phyloP scores from a whole-genome alignment of 306 rosid genomes.

The Glycine soja region DNA sequence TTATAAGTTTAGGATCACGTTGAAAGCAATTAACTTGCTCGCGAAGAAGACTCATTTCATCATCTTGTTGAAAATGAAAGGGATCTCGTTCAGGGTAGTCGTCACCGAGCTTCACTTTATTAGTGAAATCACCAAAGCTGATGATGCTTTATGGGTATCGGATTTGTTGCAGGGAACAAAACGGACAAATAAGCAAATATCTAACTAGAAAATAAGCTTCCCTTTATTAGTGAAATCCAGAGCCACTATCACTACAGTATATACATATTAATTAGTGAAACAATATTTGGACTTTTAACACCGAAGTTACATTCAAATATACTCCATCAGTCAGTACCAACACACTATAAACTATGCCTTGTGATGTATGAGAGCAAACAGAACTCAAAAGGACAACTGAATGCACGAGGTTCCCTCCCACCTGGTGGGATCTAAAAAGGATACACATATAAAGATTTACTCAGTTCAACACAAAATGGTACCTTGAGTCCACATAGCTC shows the following conservation, averaged over 20 bases:
- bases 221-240: conserved; percentile 22
- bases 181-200: not conserved
- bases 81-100: too few relatives aligned
- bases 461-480: conserved; percentile 78
- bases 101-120: too few relatives aligned
- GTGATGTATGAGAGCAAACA: conserved; percentile 30
- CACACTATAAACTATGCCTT: conserved; percentile 32
- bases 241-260: conserved; percentile 42
- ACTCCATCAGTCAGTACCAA: conserved; percentile 37
- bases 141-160: conserved; percentile 1
- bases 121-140: conserved; percentile 24
- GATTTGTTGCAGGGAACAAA: conserved; percentile 1
- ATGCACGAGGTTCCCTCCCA: conserved; percentile 10
- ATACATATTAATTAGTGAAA: conserved; percentile 48
- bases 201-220: not conserved
- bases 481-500: conserved; percentile 90
- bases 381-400: conserved; percentile 24
- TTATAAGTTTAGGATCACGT: too few relatives aligned
- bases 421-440: not conserved
- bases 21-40: too few relatives aligned
- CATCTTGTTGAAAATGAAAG: too few relatives aligned
- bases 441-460: not conserved
- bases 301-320: conserved; percentile 40
- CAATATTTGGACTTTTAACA: conserved; percentile 19
- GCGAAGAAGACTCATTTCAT: too few relatives aligned